Conservation (phyloP, 129 eudicot genomes). For the Solidago caesia region DNA sequence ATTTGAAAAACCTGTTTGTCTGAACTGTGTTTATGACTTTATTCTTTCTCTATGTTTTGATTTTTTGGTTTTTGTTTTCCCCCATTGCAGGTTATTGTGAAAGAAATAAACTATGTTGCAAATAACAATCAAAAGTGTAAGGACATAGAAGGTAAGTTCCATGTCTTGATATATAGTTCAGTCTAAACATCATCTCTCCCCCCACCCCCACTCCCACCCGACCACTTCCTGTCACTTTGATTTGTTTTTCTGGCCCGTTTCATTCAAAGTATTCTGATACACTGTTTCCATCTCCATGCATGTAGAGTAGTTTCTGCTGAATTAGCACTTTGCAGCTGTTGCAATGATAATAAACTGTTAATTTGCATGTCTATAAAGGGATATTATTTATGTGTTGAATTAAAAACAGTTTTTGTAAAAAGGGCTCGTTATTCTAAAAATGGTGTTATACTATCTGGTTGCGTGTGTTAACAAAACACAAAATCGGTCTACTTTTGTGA, state of each 20-base stretch:
- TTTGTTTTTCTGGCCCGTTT: neutral
- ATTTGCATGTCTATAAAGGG: no score
- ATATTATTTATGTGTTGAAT: no score
- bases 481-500: neutral
- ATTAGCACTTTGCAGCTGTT: neutral
- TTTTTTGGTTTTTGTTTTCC: neutral
- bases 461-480: neutral
- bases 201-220: no score
- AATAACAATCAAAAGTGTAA: slow-evolving; percentile 14
- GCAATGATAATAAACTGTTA: no score
- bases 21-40: neutral
- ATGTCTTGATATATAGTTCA: neutral
- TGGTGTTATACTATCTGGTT: neutral
- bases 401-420: neutral
- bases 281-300: neutral
- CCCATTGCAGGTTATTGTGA: slow-evolving; percentile 49
- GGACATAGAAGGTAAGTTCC: slow-evolving; percentile 39
- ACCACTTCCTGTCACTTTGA: no score
- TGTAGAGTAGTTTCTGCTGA: neutral
- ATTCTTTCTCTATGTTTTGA: neutral
- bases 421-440: neutral
- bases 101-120: slow-evolving; percentile 53
- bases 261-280: no score
- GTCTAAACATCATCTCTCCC: no score
- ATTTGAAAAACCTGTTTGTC: neutral